phyloP scores from a whole-genome alignment of 2,329 filamentous ascomycete species.

The Cercospora zeina region DNA sequence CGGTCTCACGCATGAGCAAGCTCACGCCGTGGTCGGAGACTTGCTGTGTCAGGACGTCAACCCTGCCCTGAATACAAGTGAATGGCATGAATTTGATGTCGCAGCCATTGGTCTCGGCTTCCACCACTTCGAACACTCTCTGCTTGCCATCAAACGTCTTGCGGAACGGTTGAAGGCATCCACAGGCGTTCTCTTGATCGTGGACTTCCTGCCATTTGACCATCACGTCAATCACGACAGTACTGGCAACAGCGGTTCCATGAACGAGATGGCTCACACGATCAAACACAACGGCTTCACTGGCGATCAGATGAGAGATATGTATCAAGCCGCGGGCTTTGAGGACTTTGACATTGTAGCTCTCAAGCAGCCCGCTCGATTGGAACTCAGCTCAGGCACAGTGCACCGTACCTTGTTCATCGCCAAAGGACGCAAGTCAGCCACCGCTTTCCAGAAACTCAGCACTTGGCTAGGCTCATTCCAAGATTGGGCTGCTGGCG shows the following conservation, averaged over 20 bases:
- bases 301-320: constrained; percentile 29
- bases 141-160: constrained; percentile 33
- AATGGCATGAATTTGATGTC: constrained; percentile 47
- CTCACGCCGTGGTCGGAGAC: constrained; percentile 40
- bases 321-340: constrained; percentile 36
- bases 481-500: constrained; percentile 18
- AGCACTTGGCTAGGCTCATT: constrained; percentile 24
- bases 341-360: constrained; percentile 38
- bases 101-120: constrained; percentile 48
- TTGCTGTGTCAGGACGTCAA: constrained; percentile 34
- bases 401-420: constrained; percentile 38
- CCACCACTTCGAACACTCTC: constrained; percentile 47
- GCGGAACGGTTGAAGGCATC: constrained; percentile 33
- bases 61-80: constrained; percentile 29
- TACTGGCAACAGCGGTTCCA: constrained; percentile 17
- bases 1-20: constrained; percentile 32
- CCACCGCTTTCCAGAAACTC: constrained; percentile 28
- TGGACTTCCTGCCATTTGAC: constrained; percentile 39
- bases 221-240: constrained; percentile 19
- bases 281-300: constrained; percentile 41
- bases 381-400: constrained; percentile 35
- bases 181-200: constrained; percentile 32
- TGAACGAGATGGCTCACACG: constrained; percentile 36
- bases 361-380: constrained; percentile 33
- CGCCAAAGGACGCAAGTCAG: constrained; percentile 35